phyloP scores from a whole-genome alignment of 495 filamentous ascomycete genomes.

The Baudoinia panamericana region DNA sequence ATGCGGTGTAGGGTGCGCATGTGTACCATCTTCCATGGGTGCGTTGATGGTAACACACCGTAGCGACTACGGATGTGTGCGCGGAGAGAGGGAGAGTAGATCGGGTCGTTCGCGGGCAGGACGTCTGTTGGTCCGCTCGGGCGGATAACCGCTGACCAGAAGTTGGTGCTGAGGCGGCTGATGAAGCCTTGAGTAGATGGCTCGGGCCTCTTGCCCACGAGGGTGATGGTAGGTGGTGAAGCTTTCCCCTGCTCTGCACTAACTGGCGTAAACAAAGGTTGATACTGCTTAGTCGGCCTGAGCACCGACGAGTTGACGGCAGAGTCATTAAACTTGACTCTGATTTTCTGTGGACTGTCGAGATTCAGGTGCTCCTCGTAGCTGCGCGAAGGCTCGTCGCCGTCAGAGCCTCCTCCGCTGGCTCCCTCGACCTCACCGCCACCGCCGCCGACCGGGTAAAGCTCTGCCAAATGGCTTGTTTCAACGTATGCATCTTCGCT shows the following conservation, averaged over 20 bases:
- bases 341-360: slow-evolving; percentile 19
- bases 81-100: slow-evolving; percentile 1
- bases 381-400: slow-evolving; percentile 8
- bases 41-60: slow-evolving; percentile 11
- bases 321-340: slow-evolving; percentile 18
- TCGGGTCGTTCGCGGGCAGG: background rate
- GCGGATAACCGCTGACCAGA: slow-evolving; percentile 15
- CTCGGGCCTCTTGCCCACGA: background rate
- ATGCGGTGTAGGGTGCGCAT: slow-evolving; percentile 19
- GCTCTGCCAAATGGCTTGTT: background rate
- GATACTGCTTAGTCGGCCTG: slow-evolving; percentile 6
- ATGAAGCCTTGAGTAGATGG: background rate
- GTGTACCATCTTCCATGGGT: slow-evolving; percentile 19
- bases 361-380: slow-evolving; percentile 21
- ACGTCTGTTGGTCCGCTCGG: slow-evolving; percentile 4
- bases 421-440: background rate
- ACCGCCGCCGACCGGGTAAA: too few species aligned
- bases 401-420: background rate
- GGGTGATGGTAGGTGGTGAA: slow-evolving; percentile 1
- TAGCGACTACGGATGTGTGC: slow-evolving; percentile 13
- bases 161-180: slow-evolving; percentile 8
- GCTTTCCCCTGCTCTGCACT: background rate
- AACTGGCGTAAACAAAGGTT: slow-evolving; percentile 4
- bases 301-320: slow-evolving; percentile 10
- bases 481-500: background rate